Base-by-base conservation (phyloP, 78 protist genomes). In the Cavenderia fasciculata region DNA sequence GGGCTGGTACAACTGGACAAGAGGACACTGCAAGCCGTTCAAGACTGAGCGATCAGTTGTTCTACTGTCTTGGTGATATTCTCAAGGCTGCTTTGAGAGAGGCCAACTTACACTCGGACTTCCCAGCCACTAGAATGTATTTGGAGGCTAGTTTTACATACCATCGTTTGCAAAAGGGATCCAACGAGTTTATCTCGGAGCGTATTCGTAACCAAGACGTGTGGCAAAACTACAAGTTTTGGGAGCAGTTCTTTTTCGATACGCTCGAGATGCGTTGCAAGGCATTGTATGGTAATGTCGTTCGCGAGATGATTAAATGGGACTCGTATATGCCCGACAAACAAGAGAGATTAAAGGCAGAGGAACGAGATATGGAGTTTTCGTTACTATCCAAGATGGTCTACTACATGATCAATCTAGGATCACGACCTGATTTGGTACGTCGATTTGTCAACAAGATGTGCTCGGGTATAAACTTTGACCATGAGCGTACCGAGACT, bases 201-300 rank as follows among this genome's bases (percentile, higher is more conserved):
- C 72, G 19, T 33, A 23, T 82, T 2, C 23, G 85, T 27, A 68
- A 65, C 36, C 40, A 65, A 10, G 87, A 77, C 23, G 43, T 75
- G 7, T 89, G 94, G 94, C 94, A 89, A 65, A 89, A 89, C 57
- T 63, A 89, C 31, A 62, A 56, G 63, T 89, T 89, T 46, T 89
- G 94, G 94, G 94, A 89, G 27, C 75, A 77, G 43, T 11, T 74
- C 47, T 89, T 74, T n/a, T 89, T 56, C 27, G 94, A 71, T 33
- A 12, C 18, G 8, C 36, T 72, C 11, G 93, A 74, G 43, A n/a
- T 14, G 5, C 57, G 61, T 16, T 61, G 69, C 23, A 65, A 68
- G 14, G 0, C 2, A n/a, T 29, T 82, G 12, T 82, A 82, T 82
- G 90, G 90, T 19, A 74, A 74, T 21, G 27, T 82, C 11, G 36